Percentiles rank a stretch among this genome's conserved stretches.
phyloP scores from a whole-genome alignment of 2,329 filamentous ascomycete species.

The Aureobasidium sp. region DNA sequence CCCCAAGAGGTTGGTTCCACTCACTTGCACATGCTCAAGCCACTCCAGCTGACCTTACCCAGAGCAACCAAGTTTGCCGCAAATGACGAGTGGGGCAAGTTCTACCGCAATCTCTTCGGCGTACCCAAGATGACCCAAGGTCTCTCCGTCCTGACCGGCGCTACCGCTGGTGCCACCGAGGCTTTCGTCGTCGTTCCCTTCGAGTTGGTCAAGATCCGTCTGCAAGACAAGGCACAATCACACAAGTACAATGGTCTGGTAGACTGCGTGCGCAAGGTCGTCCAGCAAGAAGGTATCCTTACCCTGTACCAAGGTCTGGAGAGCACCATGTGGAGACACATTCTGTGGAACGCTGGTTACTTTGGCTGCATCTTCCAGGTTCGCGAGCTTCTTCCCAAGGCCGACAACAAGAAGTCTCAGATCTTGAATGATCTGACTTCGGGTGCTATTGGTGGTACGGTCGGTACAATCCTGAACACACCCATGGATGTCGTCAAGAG shows the following conservation, averaged over 20 bases:
- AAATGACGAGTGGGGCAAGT: slow-evolving; percentile 95
- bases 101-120: slow-evolving; percentile 85
- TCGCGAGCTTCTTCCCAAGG: slow-evolving; percentile 70
- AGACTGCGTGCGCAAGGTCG: slow-evolving; percentile 73
- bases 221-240: slow-evolving; percentile 91
- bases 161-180: slow-evolving; percentile 90
- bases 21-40: background rate
- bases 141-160: slow-evolving; percentile 86
- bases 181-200: slow-evolving; percentile 96
- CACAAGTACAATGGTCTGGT: slow-evolving; percentile 79
- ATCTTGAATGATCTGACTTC: slow-evolving; percentile 83
- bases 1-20: slow-evolving; percentile 57
- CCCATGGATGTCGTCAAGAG: slow-evolving; percentile 97
- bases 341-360: slow-evolving; percentile 90
- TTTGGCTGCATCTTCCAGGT: slow-evolving; percentile 99
- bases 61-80: slow-evolving; percentile 97
- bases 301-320: slow-evolving; percentile 96
- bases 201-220: slow-evolving; percentile 95
- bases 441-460: slow-evolving; percentile 79
- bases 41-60: background rate
- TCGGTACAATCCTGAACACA: slow-evolving; percentile 88
- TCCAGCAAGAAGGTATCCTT: slow-evolving; percentile 73
- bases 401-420: slow-evolving; percentile 72
- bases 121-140: slow-evolving; percentile 82
- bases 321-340: slow-evolving; percentile 92